Evolutionary conservation across 1,284 basidiomycete species (phyloP).

Genomic region (Cystobasidiaceae sp.): DNA sequence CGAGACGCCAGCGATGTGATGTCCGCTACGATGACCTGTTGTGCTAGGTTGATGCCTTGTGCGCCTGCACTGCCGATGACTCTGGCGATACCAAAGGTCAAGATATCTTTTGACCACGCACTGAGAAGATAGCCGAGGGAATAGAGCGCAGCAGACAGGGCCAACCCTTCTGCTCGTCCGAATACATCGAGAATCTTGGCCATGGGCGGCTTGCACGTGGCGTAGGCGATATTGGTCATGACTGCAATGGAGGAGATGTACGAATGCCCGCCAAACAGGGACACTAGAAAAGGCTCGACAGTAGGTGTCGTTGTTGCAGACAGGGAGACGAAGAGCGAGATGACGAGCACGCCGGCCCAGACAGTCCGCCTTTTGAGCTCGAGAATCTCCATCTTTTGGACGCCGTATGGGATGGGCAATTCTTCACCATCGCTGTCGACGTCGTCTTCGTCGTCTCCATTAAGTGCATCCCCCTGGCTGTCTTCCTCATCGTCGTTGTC

Average conservation of each 20-base stretch:
- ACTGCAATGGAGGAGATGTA: constrained; percentile 41
- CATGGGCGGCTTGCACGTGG: constrained; percentile 43
- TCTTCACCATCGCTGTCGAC: not conserved
- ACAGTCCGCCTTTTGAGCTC: not conserved
- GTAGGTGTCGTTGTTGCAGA: constrained; percentile 42
- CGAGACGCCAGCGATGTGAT: constrained; percentile 43
- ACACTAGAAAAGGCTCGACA: constrained; percentile 44
- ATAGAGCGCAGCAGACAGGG: constrained; percentile 41
- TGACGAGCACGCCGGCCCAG: constrained; percentile 16
- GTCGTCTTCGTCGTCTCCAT: constrained; percentile 2
- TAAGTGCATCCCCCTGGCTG: not conserved
- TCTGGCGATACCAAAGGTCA: constrained; percentile 37
- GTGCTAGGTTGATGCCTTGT: constrained; percentile 42
- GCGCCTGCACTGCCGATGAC: constrained; percentile 41
- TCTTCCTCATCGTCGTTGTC: constrained; percentile 16
- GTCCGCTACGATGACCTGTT: constrained; percentile 44
- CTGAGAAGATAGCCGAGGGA: constrained; percentile 33
- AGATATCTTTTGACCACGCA: constrained; percentile 33
- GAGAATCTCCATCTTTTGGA: constrained; percentile 23
- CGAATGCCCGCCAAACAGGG: constrained; percentile 40
- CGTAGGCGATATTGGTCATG: constrained; percentile 41
- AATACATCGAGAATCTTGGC: constrained; percentile 45
- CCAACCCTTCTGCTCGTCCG: constrained; percentile 43
- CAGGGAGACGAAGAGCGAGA: constrained; percentile 36
- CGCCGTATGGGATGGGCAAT: constrained; percentile 14